Percentiles rank a stretch among this genome's conserved stretches.
These are phyloP conservation scores for Suhomyces choctaworum DNA, from an alignment of 1,139 yeast genomes.

Conservation along the genomic window DNA sequence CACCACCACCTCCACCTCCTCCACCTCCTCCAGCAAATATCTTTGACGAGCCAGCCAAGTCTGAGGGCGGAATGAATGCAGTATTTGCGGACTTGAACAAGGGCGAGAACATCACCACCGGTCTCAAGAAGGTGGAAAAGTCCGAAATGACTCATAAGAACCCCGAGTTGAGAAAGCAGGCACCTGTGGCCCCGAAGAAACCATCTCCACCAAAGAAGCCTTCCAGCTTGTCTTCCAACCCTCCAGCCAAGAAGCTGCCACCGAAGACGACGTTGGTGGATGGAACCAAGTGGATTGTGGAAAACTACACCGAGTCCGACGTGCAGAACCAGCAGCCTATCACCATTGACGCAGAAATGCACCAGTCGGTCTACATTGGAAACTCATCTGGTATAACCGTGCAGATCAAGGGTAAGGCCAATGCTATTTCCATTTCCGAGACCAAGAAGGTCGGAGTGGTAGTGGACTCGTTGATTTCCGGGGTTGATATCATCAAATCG, in stretches of 20 bases:
- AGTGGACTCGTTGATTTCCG: constrained; percentile 81
- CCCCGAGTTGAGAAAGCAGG: constrained; percentile 68
- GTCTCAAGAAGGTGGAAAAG: constrained; percentile 87
- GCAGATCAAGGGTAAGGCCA: constrained; percentile 87
- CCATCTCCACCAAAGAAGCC: constrained; percentile 80
- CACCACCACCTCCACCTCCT: constrained; percentile 60
- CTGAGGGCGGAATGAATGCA: constrained; percentile 70
- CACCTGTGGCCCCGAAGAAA: constrained; percentile 40
- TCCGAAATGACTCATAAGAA: constrained; percentile 95
- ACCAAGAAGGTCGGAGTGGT: constrained; percentile 74
- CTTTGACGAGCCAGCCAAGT: constrained; percentile 40
- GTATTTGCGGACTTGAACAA: constrained; percentile 88
- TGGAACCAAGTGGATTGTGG: constrained; percentile 82
- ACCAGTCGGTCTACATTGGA: constrained; percentile 87
- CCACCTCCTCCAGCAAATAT: constrained; percentile 59
- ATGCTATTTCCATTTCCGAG: constrained; percentile 79
- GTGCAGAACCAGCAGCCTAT: constrained; percentile 48
- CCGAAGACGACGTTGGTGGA: constrained; percentile 79
- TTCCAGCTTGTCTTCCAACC: constrained; percentile 45
- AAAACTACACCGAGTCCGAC: constrained; percentile 63
- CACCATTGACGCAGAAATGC: constrained; percentile 74
- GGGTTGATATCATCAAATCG: constrained; percentile 84
- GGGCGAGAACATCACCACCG: constrained; percentile 82
- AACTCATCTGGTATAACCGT: constrained; percentile 72
- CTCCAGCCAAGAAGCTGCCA: constrained; percentile 54